Evolutionary conservation across 495 filamentous ascomycete species (phyloP), one percentile per base, ranked within the genome.

Genomic region (Friedmanniomyces endolithicus): DNA sequence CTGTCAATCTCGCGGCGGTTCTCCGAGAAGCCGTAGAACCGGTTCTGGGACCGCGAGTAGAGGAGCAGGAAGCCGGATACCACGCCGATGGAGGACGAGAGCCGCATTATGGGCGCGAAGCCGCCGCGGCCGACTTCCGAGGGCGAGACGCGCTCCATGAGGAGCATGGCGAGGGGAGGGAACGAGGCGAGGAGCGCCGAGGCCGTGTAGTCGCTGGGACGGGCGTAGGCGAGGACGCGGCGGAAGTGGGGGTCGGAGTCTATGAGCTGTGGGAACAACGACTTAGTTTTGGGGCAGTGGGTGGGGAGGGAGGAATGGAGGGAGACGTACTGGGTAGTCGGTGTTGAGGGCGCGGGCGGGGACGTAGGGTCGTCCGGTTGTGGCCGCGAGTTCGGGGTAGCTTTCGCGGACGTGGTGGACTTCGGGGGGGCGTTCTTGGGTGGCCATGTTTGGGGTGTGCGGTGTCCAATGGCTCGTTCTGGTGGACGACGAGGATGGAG

Each of bases 21-120:
- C 68, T 98, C 92, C 31, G 78, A 80, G 72, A 87, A 85, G 58
- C 92, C 92, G 75, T 95, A 95, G 74, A 98, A 96, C 46, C 92
- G 87, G 35, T 57, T 53, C 40, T 73, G 77, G 37, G 86, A 89
- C 52, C 81, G 74, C 64, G 85, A 78, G 67, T 95, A 96, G 58
- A 86, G 79, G 53, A 84, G 74, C 56, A 94, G 68, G 64, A 96
- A 86, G 25, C 85, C 88, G 43, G 84, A 89, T 25, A 77, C 67
- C 12, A 83, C 49, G 52, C 85, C 85, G 59, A 97, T 73, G n/a
- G 74, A 77, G 35, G 76, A 78, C 24, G 79, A 74, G 14, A 94
- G 74, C 23, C 90, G 82, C 87, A 96, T 88, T 33, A 86, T 80
- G 52, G 82, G 78, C 34, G 87, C 74, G 56, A 95, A 88, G 45